Conservation (phyloP, 257 asterid species). For the Parsonsia alboflavescens region DNA sequence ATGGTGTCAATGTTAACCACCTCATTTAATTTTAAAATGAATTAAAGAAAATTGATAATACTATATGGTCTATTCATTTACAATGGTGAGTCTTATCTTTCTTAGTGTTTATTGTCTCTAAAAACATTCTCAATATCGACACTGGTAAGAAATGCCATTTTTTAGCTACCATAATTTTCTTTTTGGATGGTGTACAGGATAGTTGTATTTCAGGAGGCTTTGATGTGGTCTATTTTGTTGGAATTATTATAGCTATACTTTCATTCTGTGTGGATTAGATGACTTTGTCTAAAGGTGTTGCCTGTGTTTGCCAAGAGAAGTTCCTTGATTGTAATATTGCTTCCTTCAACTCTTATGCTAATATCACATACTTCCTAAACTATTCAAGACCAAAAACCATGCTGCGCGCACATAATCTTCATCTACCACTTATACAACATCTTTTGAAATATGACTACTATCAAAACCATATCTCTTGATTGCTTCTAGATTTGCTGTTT, state of each 20-base stretch:
- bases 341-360: background rate
- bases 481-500: background rate
- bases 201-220: background rate
- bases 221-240: background rate
- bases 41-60: background rate
- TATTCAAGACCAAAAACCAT: background rate
- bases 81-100: background rate
- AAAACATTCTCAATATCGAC: background rate
- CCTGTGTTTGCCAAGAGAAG: background rate
- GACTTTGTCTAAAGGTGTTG: constrained; percentile 1
- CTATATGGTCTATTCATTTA: background rate
- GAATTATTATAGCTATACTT: background rate
- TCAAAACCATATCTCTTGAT: background rate
- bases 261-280: background rate
- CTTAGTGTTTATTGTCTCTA: background rate
- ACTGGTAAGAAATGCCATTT: background rate
- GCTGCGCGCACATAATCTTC: background rate
- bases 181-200: background rate
- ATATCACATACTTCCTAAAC: background rate
- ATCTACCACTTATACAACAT: background rate
- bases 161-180: background rate
- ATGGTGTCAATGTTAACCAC: background rate
- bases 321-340: background rate
- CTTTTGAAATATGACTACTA: background rate
- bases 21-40: background rate